Percentiles rank a stretch among this genome's conserved stretches.
These are phyloP conservation scores for Lipomyces sp. DNA, from an alignment of 805 yeast genomes.

Conservation along the genomic window DNA sequence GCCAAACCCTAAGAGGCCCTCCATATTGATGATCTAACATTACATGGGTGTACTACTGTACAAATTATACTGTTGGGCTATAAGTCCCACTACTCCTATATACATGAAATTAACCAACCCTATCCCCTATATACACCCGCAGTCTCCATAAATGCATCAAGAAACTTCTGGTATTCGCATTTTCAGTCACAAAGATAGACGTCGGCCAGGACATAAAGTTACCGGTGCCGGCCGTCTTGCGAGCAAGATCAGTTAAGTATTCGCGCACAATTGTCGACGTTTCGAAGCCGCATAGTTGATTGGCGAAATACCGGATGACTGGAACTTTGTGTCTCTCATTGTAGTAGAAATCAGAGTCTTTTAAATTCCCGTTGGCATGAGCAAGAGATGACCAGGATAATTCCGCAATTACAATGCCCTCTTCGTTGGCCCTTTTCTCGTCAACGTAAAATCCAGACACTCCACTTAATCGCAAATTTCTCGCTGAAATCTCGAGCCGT, in stretches of 20 bases:
- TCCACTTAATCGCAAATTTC: neutral
- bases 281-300: constrained; percentile 18
- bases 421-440: constrained; percentile 4
- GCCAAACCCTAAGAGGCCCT: too few species aligned
- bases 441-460: constrained; percentile 11
- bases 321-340: neutral
- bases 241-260: neutral
- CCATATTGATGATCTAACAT: too few species aligned
- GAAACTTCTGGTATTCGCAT: constrained; percentile 7
- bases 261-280: neutral
- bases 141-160: constrained; percentile 21
- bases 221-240: neutral
- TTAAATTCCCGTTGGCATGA: neutral
- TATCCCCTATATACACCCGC: constrained; percentile 21
- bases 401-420: constrained; percentile 10
- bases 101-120: neutral
- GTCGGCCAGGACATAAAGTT: constrained; percentile 7
- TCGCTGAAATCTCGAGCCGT: constrained; percentile 10
- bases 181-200: neutral
- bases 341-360: constrained; percentile 16
- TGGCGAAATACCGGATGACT: constrained; percentile 7
- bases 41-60: neutral
- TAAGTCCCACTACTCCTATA: neutral
- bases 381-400: constrained; percentile 9
- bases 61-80: neutral